Evolutionary conservation across 1,284 basidiomycete species (phyloP), one percentile per base, ranked within the genome.

Genomic region (Fistulina hepatica): DNA sequence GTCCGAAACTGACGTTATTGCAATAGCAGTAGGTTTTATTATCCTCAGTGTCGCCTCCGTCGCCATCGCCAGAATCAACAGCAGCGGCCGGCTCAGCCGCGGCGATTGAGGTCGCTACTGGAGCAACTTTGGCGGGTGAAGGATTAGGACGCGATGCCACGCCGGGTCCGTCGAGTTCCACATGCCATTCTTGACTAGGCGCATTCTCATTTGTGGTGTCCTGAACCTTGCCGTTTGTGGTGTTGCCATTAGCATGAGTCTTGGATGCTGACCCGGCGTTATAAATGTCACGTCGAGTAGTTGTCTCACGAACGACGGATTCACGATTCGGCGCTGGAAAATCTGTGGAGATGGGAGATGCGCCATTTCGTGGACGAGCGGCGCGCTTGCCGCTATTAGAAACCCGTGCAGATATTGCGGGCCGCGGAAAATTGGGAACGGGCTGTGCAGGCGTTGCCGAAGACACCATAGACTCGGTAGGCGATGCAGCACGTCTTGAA

Each of bases 11-110:
- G 40, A 81, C 71, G 17, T 81, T 71, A 45, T 88, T 71, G 57
- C 93, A 97, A 63, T 82, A 76, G 59, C 93, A 98, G 59, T 97
- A 98, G 15, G 73, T 69, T 48, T 69, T 75, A 41, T 73, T 71
- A 47, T 86, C 79, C 41, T 89, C 85, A 5, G 28, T 19, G 15
- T 65, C 76, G 36, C 73, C 74, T 11, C 63, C 74, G 16, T 69
- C 65, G 27, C 62, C 71, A 15, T 71, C 67, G 1, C 54, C n/a
- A n/a, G n/a, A n/a, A 61, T 17, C 60, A 58, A 4, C 52, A 49
- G 28, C 46, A 21, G 36, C 40, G 48, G 11, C 47, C 40, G 11
- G 44, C 30, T 21, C 46, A 39, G 10, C 42, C 40, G n/a, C 50
- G 40, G 34, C 47, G 48, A 24, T 47, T 41, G 16, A 48, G 48